phyloP scores from a whole-genome alignment of 2,329 filamentous ascomycete species.

The Lachnellula hyalina region DNA sequence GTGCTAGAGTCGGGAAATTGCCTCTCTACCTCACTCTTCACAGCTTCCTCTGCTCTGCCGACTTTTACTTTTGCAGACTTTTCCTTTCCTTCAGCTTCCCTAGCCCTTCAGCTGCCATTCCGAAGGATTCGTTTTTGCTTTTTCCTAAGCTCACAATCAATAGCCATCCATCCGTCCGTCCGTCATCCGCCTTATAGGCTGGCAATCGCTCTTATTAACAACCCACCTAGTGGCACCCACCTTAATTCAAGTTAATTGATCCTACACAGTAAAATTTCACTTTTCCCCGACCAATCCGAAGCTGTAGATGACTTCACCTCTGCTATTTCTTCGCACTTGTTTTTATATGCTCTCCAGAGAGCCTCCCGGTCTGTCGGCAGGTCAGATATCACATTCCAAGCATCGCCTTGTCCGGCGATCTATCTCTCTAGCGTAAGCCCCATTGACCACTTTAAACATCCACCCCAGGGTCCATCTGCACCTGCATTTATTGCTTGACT shows the following conservation, averaged over 20 bases:
- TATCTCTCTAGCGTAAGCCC: constrained; percentile 19
- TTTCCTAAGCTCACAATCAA: not conserved
- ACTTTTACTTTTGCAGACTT: not conserved
- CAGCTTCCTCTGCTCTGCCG: not conserved
- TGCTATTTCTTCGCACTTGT: not conserved
- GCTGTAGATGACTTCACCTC: not conserved
- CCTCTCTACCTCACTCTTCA: not conserved
- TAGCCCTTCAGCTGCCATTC: not conserved
- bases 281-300: not conserved
- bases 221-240: not conserved
- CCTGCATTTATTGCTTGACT: constrained; percentile 2
- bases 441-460: constrained; percentile 14
- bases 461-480: not conserved
- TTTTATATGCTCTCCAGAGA: not conserved
- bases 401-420: constrained; percentile 25
- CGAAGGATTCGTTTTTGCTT: not conserved
- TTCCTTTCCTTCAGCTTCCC: not conserved
- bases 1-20: not conserved
- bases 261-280: not conserved
- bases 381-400: constrained; percentile 21
- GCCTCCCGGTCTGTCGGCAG: constrained; percentile 2
- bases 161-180: not conserved
- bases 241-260: not conserved
- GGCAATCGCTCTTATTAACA: not conserved
- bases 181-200: not conserved